Conservation (phyloP, 2,329 filamentous ascomycete genomes). For the Ceratocystis eucalypticola region DNA sequence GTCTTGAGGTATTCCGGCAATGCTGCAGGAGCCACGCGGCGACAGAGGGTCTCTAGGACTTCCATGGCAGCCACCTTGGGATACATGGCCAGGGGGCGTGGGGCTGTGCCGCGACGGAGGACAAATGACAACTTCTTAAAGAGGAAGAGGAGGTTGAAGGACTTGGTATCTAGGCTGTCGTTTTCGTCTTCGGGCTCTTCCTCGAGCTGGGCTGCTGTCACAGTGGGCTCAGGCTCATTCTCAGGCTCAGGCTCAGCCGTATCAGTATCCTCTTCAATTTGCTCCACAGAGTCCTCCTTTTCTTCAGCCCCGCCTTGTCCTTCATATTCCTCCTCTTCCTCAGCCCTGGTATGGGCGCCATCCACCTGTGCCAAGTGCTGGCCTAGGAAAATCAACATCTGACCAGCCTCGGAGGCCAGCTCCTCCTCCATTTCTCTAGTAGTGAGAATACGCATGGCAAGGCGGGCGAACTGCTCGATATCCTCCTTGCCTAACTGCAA, state of each 20-base stretch:
- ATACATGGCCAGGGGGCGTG: slow-evolving; percentile 49
- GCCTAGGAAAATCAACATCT: slow-evolving; percentile 73
- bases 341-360: slow-evolving; percentile 25
- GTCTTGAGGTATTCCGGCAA: slow-evolving; percentile 50
- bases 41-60: slow-evolving; percentile 56
- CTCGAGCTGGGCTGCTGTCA: neutral
- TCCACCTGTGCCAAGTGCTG: slow-evolving; percentile 33
- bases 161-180: slow-evolving; percentile 17
- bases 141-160: slow-evolving; percentile 51
- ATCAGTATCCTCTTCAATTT: slow-evolving; percentile 25
- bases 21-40: slow-evolving; percentile 43
- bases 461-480: slow-evolving; percentile 45
- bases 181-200: slow-evolving; percentile 15
- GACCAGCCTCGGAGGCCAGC: slow-evolving; percentile 64
- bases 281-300: slow-evolving; percentile 28
- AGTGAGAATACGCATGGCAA: slow-evolving; percentile 42
- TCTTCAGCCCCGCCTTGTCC: slow-evolving; percentile 26
- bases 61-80: slow-evolving; percentile 65
- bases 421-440: slow-evolving; percentile 52
- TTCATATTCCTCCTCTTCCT: slow-evolving; percentile 32
- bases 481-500: slow-evolving; percentile 51
- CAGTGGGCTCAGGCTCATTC: slow-evolving; percentile 30
- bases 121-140: slow-evolving; percentile 67
- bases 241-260: slow-evolving; percentile 26
- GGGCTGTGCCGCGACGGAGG: slow-evolving; percentile 59